Evolutionary conservation across 257 asterid species (phyloP).

Genomic region (Penstemon barbatus): DNA sequence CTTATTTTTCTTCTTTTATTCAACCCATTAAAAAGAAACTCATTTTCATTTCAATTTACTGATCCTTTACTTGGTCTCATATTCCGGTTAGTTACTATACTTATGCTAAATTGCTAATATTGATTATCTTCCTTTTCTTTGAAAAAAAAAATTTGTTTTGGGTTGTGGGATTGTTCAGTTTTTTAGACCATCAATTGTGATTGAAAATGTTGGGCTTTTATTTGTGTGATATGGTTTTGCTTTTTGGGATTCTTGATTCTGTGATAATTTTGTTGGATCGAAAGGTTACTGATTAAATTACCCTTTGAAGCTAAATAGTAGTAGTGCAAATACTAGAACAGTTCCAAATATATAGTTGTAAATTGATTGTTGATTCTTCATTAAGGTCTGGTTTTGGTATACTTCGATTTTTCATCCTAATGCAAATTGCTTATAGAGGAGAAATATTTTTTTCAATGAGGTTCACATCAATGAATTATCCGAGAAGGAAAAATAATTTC

Average conservation of each 20-base stretch:
- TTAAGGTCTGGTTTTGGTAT: background rate
- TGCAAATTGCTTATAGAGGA: background rate
- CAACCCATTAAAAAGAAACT: constrained; percentile 11
- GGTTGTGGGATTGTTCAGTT: constrained; percentile 30
- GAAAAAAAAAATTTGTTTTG: constrained; percentile 1
- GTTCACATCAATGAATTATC: background rate
- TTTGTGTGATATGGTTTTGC: constrained; percentile 18
- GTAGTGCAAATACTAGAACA: too few species aligned
- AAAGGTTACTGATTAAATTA: constrained; percentile 9
- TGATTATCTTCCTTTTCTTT: background rate
- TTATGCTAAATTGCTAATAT: constrained; percentile 6
- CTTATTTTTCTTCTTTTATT: constrained; percentile 17
- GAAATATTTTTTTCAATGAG: background rate
- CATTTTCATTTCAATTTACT: constrained; percentile 25
- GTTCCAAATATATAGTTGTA: too few species aligned
- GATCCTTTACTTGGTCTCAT: constrained; percentile 19
- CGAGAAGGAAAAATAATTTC: background rate
- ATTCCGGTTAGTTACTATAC: constrained; percentile 29
- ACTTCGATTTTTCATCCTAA: background rate
- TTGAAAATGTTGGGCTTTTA: constrained; percentile 22
- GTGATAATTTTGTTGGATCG: background rate
- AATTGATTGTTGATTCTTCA: background rate
- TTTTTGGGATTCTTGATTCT: constrained; percentile 11
- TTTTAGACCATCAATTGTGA: constrained; percentile 20
- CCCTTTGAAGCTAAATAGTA: background rate